Percentiles rank a stretch among this genome's conserved stretches.
Conservation (phyloP, 2,329 filamentous ascomycete species). For the Pezicula radicicola region DNA sequence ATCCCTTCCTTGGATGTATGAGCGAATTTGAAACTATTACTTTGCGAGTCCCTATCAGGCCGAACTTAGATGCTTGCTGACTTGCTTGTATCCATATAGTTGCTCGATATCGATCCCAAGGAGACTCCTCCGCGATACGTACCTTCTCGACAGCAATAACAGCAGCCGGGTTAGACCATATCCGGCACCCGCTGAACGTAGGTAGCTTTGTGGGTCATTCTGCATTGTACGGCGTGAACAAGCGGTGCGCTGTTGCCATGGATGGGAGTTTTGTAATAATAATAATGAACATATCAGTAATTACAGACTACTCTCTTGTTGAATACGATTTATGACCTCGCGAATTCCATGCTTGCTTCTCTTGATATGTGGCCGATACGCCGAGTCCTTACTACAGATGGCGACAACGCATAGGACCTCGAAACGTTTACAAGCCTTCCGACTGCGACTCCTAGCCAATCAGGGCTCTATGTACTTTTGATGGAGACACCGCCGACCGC, state of each 20-base stretch:
- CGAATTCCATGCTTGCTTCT: background rate
- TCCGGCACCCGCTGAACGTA: background rate
- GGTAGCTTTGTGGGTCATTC: background rate
- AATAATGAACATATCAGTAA: background rate
- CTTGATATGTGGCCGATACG: background rate
- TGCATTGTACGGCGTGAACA: background rate
- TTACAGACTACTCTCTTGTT: background rate
- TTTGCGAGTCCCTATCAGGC: background rate
- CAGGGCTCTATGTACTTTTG: background rate
- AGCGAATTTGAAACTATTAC: background rate
- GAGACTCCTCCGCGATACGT: background rate
- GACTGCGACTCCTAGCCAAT: background rate
- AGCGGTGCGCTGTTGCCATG: background rate
- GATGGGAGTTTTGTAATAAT: background rate
- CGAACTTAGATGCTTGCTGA: slow-evolving; percentile 1
- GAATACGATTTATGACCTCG: background rate
- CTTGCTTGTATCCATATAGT: background rate
- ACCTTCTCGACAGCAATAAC: background rate
- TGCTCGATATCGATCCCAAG: background rate
- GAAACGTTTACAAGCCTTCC: background rate
- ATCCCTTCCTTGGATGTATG: slow-evolving; percentile 2
- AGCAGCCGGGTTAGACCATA: background rate
- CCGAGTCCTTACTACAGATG: background rate
- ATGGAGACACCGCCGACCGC: background rate
- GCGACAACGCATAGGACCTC: background rate